Conservation (phyloP, 257 asterid species). For the Solanum dulcamara region DNA sequence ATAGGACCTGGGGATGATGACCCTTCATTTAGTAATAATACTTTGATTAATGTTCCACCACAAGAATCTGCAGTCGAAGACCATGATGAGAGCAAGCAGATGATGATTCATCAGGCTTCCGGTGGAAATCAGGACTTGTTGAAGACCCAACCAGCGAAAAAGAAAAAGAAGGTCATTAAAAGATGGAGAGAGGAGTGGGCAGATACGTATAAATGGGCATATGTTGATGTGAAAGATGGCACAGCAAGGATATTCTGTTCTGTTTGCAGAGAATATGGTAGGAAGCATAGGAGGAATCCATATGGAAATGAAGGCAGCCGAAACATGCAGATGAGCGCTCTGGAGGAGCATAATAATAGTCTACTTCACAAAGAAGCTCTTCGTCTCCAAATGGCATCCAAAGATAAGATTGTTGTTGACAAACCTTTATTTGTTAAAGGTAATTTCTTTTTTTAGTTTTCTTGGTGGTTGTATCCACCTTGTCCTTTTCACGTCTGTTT, state of each 20-base stretch:
- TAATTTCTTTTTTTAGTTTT: constrained; percentile 6
- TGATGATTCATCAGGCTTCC: constrained; percentile 55
- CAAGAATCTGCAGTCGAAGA: constrained; percentile 80
- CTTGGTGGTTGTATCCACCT: not conserved
- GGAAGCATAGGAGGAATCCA: constrained; percentile 97
- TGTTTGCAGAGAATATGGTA: constrained; percentile 92
- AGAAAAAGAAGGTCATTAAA: constrained; percentile 95
- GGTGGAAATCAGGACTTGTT: constrained; percentile 62
- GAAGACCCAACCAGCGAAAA: constrained; percentile 60
- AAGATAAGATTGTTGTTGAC: constrained; percentile 74
- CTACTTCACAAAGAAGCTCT: constrained; percentile 99
- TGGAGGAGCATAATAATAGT: constrained; percentile 97
- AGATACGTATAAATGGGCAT: constrained; percentile 99
- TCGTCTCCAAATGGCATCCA: constrained; percentile 92
- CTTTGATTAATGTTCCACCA: constrained; percentile 61
- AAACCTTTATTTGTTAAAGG: constrained; percentile 93
- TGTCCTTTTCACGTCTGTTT: not conserved
- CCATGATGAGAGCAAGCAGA: constrained; percentile 53
- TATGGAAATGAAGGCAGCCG: constrained; percentile 99
- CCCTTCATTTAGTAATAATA: constrained; percentile 50
- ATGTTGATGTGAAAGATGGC: constrained; percentile 87
- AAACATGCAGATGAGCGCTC: constrained; percentile 99
- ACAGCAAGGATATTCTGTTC: constrained; percentile 97
- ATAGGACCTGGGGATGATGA: constrained; percentile 90
- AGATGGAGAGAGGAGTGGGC: constrained; percentile 99